These are phyloP conservation scores for Thelonectria olida DNA, from an alignment of 2,329 filamentous ascomycete species.

Conservation along the genomic window DNA sequence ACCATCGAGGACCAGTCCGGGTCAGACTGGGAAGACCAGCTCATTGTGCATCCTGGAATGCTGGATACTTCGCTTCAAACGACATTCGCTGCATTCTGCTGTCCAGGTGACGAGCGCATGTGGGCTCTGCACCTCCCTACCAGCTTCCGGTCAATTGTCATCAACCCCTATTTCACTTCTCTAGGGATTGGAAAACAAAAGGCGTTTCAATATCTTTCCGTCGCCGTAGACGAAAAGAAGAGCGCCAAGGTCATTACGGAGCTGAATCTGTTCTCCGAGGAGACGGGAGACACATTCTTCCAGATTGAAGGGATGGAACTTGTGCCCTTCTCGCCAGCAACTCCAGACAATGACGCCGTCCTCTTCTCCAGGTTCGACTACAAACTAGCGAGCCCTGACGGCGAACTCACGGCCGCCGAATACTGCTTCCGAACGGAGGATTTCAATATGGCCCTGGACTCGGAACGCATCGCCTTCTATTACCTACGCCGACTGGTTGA, in stretches of 20 bases:
- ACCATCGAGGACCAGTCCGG: slow-evolving; percentile 1
- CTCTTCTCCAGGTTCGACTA: slow-evolving; percentile 11
- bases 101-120: slow-evolving; percentile 3
- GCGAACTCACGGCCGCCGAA: not conserved
- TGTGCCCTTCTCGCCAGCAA: not conserved
- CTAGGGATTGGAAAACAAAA: not conserved
- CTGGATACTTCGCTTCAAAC: slow-evolving; percentile 6
- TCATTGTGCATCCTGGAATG: not conserved
- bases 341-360: not conserved
- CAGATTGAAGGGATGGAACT: slow-evolving; percentile 6
- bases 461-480: slow-evolving; percentile 11
- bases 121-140: slow-evolving; percentile 3
- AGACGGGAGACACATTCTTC: not conserved
- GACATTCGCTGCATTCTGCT: not conserved
- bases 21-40: not conserved
- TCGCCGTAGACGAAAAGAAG: not conserved
- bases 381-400: not conserved
- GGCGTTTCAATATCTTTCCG: not conserved
- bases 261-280: not conserved
- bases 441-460: not conserved
- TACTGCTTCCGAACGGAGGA: not conserved
- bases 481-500: not conserved
- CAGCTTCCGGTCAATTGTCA: not conserved
- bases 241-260: not conserved
- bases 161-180: slow-evolving; percentile 9